Conservation (phyloP, 331 rosid genomes). For the Acacia pycnantha region DNA sequence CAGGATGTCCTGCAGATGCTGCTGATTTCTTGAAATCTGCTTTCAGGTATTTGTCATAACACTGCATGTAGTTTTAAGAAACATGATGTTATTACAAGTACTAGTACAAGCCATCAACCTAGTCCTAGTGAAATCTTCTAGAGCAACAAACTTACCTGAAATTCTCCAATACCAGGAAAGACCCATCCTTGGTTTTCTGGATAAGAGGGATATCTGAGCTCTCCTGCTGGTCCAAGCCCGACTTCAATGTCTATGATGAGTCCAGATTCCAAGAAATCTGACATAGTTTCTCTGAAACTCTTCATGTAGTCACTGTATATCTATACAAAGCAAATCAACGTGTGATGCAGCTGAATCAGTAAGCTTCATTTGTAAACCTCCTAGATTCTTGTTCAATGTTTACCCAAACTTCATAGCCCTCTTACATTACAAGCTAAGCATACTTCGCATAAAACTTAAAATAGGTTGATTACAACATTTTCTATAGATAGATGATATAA, state of each 20-base stretch:
- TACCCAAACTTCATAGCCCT: background rate
- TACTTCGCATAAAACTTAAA: background rate
- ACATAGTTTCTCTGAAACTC: slow-evolving; percentile 80
- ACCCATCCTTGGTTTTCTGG: slow-evolving; percentile 78
- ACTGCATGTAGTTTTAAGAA: slow-evolving; percentile 49
- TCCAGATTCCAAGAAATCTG: slow-evolving; percentile 55
- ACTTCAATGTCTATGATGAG: slow-evolving; percentile 76
- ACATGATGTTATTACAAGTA: background rate
- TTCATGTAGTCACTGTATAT: slow-evolving; percentile 76
- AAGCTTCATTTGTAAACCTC: background rate
- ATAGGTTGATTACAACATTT: background rate
- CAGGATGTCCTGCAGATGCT: slow-evolving; percentile 59
- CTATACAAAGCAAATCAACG: slow-evolving; percentile 30
- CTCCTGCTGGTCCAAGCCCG: slow-evolving; percentile 88
- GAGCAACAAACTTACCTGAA: slow-evolving; percentile 35
- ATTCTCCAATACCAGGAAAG: slow-evolving; percentile 88
- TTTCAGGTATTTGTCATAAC: slow-evolving; percentile 78
- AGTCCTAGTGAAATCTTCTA: background rate
- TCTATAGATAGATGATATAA: background rate
- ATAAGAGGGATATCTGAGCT: slow-evolving; percentile 89
- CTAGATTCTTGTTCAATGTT: background rate
- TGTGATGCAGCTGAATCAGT: background rate
- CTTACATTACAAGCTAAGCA: background rate
- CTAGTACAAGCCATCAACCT: background rate
- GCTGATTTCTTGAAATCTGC: slow-evolving; percentile 72